These are phyloP conservation scores for Lactuca sativa DNA, from an alignment of 129 eudicot genomes.

Conservation along the genomic window DNA sequence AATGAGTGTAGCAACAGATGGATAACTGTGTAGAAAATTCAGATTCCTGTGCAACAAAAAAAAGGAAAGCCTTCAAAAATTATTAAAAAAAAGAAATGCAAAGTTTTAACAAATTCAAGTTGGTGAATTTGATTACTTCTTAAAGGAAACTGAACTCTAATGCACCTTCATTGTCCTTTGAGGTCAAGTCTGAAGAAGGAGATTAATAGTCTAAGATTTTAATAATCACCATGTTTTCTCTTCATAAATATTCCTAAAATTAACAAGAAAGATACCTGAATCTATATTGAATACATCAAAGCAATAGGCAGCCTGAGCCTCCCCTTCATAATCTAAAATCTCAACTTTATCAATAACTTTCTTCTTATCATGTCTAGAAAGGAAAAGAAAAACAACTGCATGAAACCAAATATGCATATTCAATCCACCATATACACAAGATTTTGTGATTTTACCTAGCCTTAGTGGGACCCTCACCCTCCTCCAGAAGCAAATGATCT, in stretches of 20 bases:
- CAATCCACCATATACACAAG: too few relatives aligned
- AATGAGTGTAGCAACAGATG: slow-evolving; percentile 58
- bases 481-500: too few relatives aligned
- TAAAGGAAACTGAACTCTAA: slow-evolving; percentile 57
- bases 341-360: too few relatives aligned
- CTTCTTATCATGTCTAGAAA: too few relatives aligned
- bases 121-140: slow-evolving; percentile 52
- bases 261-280: neutral
- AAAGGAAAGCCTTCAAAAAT: slow-evolving; percentile 5
- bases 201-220: neutral
- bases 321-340: too few relatives aligned
- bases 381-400: too few relatives aligned
- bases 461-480: too few relatives aligned
- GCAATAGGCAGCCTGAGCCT: too few relatives aligned
- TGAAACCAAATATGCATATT: too few relatives aligned
- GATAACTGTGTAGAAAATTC: slow-evolving; percentile 68
- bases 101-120: neutral
- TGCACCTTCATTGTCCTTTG: slow-evolving; percentile 35
- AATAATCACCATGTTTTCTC: neutral
- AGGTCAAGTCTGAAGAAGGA: slow-evolving; percentile 37
- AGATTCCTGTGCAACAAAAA: slow-evolving; percentile 59
- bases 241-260: slow-evolving; percentile 14
- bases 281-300: too few relatives aligned
- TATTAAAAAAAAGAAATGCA: neutral
- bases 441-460: too few relatives aligned